These are phyloP conservation scores for Hypericum androsaemum DNA, from an alignment of 345 rosid genomes.

Conservation along the genomic window DNA sequence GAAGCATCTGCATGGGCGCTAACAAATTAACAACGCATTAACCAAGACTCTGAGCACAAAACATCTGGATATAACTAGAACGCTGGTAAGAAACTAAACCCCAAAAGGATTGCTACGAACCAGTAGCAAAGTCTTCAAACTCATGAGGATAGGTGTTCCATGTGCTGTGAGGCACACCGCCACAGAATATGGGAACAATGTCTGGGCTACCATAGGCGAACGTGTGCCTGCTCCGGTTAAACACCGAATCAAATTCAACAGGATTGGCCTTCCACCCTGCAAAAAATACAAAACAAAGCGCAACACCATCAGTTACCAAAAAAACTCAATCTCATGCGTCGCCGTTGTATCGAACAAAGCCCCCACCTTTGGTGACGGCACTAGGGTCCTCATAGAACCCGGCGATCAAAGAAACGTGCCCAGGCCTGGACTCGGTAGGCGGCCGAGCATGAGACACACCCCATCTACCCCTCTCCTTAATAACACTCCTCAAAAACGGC, in stretches of 20 bases:
- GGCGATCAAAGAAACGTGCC: constrained; percentile 90
- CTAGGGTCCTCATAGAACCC: constrained; percentile 99
- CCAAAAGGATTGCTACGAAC: constrained; percentile 26
- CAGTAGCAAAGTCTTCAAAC: constrained; percentile 94
- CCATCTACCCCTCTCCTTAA: constrained; percentile 77
- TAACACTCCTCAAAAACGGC: constrained; percentile 73
- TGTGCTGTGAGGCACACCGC: constrained; percentile 75
- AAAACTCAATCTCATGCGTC: too few species aligned
- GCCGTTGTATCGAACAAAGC: not conserved
- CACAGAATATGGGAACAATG: constrained; percentile 86
- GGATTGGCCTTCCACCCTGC: constrained; percentile 99
- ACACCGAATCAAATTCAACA: constrained; percentile 90
- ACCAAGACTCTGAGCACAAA: constrained; percentile 9
- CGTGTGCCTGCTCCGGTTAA: constrained; percentile 74
- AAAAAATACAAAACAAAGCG: constrained; percentile 9
- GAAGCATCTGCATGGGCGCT: constrained; percentile 82
- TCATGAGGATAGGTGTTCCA: constrained; percentile 85
- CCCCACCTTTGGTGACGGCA: constrained; percentile 79
- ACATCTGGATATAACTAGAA: not conserved
- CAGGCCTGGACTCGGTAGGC: constrained; percentile 95
- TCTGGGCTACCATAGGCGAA: constrained; percentile 90
- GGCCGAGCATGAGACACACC: constrained; percentile 99
- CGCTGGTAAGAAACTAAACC: constrained; percentile 1
- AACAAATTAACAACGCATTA: constrained; percentile 17
- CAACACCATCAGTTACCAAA: too few species aligned